Base-by-base conservation (phyloP, 2,329 filamentous ascomycete genomes). In the Aspergillus chevalieri region DNA sequence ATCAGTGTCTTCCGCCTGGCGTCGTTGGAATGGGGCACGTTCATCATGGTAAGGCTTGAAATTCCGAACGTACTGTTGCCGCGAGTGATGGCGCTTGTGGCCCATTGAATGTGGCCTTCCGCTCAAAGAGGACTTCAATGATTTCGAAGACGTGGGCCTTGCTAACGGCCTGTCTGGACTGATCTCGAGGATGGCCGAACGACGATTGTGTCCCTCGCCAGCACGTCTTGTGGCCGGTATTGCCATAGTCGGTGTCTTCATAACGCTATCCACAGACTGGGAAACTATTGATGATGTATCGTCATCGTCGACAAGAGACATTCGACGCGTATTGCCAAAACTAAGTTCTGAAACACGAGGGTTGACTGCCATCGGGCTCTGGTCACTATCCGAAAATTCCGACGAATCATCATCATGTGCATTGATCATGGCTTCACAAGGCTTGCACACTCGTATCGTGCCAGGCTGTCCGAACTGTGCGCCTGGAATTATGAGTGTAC, bases 131-230 rank as follows among this genome's bases (percentile, higher is more conserved):
- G 90, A 89, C 58, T 87, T 90, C 19, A 97, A 72, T 7, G 93
- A 97, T 47, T 91, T 83, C 3, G 92, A 95, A 1, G 93, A 98
- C 52, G 87, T 88, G n/a, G 93, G 92, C n/a, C 93, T 81, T 54
- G 87, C 86, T 24, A 96, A 76, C 4, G 74, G 75, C 48, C 89
- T 85, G 28, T 89, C 87, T 15, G 83, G 81, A 60, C 93, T 90
- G 49, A 97, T 93, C 67, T 98, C 93, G 21, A 98, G 78, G 36
- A 97, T 80, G 9, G 90, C 87, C 26, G 92, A 95, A 33, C 87
- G 82, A n/a, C 88, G 81, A 63, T 93, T 91, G 47, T 84, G 80
- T 34, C 88, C 89, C 52, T 90, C 88, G 14, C 84, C 86, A 44
- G 79, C 76, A 50, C 82, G 79, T 47, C 82, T 73, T 9, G 81